Conservation (phyloP, 169 alveolate species). For the Pseudocohnilembus persalinus region DNA sequence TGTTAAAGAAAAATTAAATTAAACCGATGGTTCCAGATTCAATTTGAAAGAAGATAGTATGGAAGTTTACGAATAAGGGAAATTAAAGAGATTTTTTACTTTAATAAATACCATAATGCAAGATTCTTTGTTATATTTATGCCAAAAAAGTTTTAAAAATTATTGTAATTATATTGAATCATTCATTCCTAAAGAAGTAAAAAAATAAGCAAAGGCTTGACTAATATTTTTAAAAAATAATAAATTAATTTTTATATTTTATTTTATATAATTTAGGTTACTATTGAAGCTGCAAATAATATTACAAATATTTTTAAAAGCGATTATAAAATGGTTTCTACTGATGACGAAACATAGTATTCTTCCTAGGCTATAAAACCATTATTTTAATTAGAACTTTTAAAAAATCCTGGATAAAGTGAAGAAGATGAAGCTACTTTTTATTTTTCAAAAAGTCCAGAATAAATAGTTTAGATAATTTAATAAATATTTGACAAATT, state of each 20-base stretch:
- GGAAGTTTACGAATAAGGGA: slow-evolving; percentile 90
- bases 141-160: slow-evolving; percentile 62
- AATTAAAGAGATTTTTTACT: slow-evolving; percentile 87
- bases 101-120: slow-evolving; percentile 89
- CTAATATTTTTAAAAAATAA: slow-evolving; percentile 61
- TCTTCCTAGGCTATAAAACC: slow-evolving; percentile 74
- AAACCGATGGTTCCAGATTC: slow-evolving; percentile 36
- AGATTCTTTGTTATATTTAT: slow-evolving; percentile 73
- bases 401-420: slow-evolving; percentile 52
- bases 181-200: slow-evolving; percentile 72
- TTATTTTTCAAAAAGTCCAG: slow-evolving; percentile 83
- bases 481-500: slow-evolving; percentile 88
- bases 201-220: slow-evolving; percentile 64
- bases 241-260: slow-evolving; percentile 63
- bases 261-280: slow-evolving; percentile 62
- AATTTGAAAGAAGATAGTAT: slow-evolving; percentile 82
- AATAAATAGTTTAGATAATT: slow-evolving; percentile 74
- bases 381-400: slow-evolving; percentile 59
- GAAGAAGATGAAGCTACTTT: slow-evolving; percentile 70
- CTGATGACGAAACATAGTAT: slow-evolving; percentile 59
- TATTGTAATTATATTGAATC: slow-evolving; percentile 70
- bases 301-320: slow-evolving; percentile 68
- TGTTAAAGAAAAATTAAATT: slow-evolving; percentile 35
- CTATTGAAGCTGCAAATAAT: slow-evolving; percentile 62
- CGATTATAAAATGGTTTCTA: slow-evolving; percentile 40